phyloP scores from a whole-genome alignment of 148 eudicot genomes.

The Rhododendron ovatum region DNA sequence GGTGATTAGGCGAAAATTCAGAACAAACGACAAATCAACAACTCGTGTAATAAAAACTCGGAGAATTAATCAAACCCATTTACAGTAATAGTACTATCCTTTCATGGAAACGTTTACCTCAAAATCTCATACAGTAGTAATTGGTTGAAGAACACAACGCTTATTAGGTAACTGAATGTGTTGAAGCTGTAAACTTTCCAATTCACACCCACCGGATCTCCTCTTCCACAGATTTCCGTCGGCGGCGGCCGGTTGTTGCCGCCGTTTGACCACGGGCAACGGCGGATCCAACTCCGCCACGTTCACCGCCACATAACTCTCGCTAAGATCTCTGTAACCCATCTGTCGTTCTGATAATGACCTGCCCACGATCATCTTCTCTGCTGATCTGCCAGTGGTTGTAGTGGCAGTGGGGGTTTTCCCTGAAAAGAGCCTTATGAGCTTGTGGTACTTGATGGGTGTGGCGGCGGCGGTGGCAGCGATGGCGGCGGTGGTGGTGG shows the following conservation, averaged over 20 bases:
- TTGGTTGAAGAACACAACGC: slow-evolving; percentile 8
- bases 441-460: slow-evolving; percentile 28
- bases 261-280: slow-evolving; percentile 60
- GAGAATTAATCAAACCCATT: background rate
- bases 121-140: slow-evolving; percentile 25
- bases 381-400: background rate
- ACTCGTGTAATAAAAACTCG: background rate
- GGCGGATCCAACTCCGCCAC: slow-evolving; percentile 66
- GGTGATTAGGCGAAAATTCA: background rate
- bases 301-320: slow-evolving; percentile 7
- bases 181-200: slow-evolving; percentile 48
- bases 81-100: background rate
- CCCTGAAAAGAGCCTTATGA: slow-evolving; percentile 44
- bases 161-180: slow-evolving; percentile 15
- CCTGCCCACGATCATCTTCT: background rate
- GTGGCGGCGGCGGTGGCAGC: background rate
- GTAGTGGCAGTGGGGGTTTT: slow-evolving; percentile 20
- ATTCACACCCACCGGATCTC: slow-evolving; percentile 44
- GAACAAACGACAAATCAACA: background rate
- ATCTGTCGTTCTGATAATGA: background rate
- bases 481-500: slow-evolving; percentile 6
- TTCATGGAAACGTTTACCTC: background rate
- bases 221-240: slow-evolving; percentile 59
- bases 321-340: background rate
- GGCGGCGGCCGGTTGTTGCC: slow-evolving; percentile 15